Evolutionary conservation across 352 stramenopile genomes (phyloP), one percentile per base, ranked within the genome.

Genomic region (Halophytophthora polymorphica): DNA sequence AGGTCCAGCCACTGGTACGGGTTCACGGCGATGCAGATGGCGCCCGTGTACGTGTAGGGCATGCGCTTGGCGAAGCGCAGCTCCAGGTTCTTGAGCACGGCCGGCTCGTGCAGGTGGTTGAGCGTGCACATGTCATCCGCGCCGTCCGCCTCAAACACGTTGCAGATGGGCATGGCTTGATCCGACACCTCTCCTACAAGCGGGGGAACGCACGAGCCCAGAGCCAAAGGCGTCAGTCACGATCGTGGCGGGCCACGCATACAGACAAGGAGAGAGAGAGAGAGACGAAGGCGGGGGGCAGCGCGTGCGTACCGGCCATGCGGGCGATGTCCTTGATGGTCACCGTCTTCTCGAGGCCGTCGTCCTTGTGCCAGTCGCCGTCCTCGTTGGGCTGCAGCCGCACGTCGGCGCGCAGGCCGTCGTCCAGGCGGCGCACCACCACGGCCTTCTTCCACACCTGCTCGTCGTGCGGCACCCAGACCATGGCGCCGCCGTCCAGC

Each of bases 101-200:
- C 80, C 5, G 83, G 77, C 49, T 93, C 80, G 50, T 90, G 83
- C 28, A 93, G 55, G 56, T 93, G 77, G 57, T 90, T 93, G 10
- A 93, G 63, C 18, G 77, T 88, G 52, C 61, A 77, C 82, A 93
- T 93, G 61, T 93, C 82, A 38, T 90, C 61, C 2, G 86, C 73
- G 39, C 83, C 83, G 19, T 75, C 59, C 6, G 61, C 53, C 1
- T 72, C 64, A 58, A 93, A 93, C 23, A 71, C 74, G 63, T 93
- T 93, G 52, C 82, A 93, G 46, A 93, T 93, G 6, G 82, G 82
- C 79, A 93, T 90, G n/a, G 83, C 83, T 14, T 80, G 64, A 28
- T 84, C 69, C 19, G 83, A 88, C 6, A 90, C 79, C 41, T 93
- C 83, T 5, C 82, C 64, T 72, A 40, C 28, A 41, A 4, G 12